Percentiles rank a stretch among this genome's conserved stretches.
phyloP scores from a whole-genome alignment of 345 rosid species.

The Gossypium thurberi region DNA sequence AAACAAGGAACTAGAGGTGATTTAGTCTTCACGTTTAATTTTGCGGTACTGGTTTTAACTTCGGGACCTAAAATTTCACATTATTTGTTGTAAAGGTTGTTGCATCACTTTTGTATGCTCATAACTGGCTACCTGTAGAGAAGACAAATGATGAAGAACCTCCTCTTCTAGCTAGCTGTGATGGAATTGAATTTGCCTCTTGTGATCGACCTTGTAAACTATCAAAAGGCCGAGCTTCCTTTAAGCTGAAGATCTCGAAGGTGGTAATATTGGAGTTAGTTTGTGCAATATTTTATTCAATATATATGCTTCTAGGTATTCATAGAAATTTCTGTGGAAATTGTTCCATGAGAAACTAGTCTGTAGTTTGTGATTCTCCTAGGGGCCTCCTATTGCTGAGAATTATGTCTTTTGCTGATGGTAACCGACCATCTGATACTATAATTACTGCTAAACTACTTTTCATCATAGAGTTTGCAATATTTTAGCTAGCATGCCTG shows the following conservation, averaged over 20 bases:
- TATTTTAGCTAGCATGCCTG: background rate
- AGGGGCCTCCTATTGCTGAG: background rate
- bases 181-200: conserved; percentile 72
- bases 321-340: background rate
- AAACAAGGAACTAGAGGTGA: conserved; percentile 63
- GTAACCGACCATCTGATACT: background rate
- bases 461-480: background rate
- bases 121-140: conserved; percentile 59
- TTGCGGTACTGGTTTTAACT: background rate
- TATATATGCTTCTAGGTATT: background rate
- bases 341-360: background rate
- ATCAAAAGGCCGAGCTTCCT: conserved; percentile 64
- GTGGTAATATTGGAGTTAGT: conserved; percentile 26
- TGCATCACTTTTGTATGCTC: conserved; percentile 73
- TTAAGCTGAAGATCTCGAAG: conserved; percentile 82
- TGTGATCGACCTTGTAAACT: conserved; percentile 52
- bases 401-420: background rate
- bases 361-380: background rate
- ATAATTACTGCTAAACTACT: background rate
- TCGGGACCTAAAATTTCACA: conserved; percentile 4
- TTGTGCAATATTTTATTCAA: background rate
- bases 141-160: conserved; percentile 56
- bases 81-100: conserved; percentile 38
- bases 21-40: background rate
- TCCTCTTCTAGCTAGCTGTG: conserved; percentile 64